Evolutionary conservation across 768 basidiomycete genomes (phyloP), one percentile per base, ranked within the genome.

Genomic region (Tulasnella sp.): DNA sequence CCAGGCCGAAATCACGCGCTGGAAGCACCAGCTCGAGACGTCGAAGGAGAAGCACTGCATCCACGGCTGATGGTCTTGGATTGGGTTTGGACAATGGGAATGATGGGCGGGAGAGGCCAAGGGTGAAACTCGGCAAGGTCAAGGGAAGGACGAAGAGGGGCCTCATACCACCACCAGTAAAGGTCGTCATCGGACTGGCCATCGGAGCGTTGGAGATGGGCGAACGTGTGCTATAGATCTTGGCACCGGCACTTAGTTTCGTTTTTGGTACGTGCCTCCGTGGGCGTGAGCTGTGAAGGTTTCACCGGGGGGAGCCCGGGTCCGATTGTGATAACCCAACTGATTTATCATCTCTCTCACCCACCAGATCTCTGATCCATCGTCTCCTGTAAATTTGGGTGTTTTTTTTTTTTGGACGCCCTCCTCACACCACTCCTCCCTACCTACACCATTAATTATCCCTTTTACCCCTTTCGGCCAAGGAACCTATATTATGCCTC

Each of bases 1-100:
- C 52, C 7, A 29, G 52, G 29, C 15, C 15, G 29, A 38, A 38
- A 15, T 38, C 34, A 7, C 47, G 47, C n/a, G 42, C 76, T 79
- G 17, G 60, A 62, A 55, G 62, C 53, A 24, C 51, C 61, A 24
- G 59, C 41, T 38, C 41, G 45, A 51, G 34, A 21, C 23, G 50
- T 15, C 32, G 47, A 17, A 5, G 34, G 34, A 38, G 15, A 15
- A 38, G 34, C 34, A 38, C 34, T 15, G 34, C 34, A 38, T 38
- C 34, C 15, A 38, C 34, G 15, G 26, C 44, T 29, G 34, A 50
- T 60, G 38, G 43, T 8, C 17, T 29, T 26, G 34, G 50, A 9
- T 24, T 29, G 17, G 27, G 38, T 19, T 42, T 43, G 19, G 56
- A 41, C n/a, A 61, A 45, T 24, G 58, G 48, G 21, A n/a, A 51